Evolutionary conservation across 73 alveolate genomes (phyloP), one percentile per base, ranked within the genome.

Genomic region (Halteria grandinella): DNA sequence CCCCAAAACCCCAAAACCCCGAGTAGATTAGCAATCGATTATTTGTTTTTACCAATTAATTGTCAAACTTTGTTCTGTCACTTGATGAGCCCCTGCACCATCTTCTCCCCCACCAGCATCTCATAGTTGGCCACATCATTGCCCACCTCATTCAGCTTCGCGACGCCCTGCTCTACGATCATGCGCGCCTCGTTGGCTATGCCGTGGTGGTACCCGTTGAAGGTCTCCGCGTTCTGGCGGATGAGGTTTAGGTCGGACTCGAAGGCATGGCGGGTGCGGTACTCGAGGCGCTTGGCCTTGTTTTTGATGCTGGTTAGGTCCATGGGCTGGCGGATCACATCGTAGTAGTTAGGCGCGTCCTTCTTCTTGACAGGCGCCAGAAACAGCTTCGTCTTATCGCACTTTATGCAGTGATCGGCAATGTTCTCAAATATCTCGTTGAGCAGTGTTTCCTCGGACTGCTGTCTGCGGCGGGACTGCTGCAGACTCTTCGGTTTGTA

Each of bases 291-390:
- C 62, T 82, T 87, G 2, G 89, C 75, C 50, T 83, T 91, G 55
- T 37, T 79, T 70, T 94, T 87, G 75, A 94, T 91, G 18, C 93
- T 84, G n/a, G 89, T 47, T 44, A 94, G 74, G 64, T 90, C 97
- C 91, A 94, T 94, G 5, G 98, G 98, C 25, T 58, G 73, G 69
- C 83, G 75, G 44, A 94, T 86, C n/a, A 89, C 89, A 43, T 78
- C 85, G 57, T 79, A 91, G 76, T 94, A 94, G 73, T 89, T 93
- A 0, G 98, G 98, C 3, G 92, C 82, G 20, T 81, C 88, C 55
- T 71, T 80, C 80, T 81, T 81, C 55, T 82, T 58, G 51, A 87
- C 95, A 8, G 79, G 85, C 40, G 15, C 11, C 39, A 53, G 79
- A 80, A 81, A 87, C 31, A 87, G 11, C 71, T 55, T 72, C 44